These are phyloP conservation scores for Gynochthodes officinalis DNA, from an alignment of 257 asterid species.

Conservation along the genomic window DNA sequence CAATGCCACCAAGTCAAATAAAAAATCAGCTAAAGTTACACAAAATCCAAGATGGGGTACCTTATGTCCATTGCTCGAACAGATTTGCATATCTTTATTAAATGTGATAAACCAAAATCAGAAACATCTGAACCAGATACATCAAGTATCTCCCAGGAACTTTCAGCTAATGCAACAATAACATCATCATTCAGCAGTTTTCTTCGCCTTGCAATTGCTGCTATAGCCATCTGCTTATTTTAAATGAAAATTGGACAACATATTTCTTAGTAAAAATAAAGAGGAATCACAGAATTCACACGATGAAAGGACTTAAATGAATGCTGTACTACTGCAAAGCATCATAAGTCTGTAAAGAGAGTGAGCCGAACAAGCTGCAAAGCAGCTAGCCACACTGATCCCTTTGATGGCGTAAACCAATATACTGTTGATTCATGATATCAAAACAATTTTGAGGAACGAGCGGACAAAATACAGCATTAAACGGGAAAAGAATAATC, in stretches of 20 bases:
- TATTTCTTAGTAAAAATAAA: background rate
- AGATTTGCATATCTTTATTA: slow-evolving; percentile 48
- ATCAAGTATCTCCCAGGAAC: slow-evolving; percentile 78
- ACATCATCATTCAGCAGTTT: slow-evolving; percentile 68
- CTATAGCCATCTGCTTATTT: slow-evolving; percentile 52
- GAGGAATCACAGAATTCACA: background rate
- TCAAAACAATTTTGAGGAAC: background rate
- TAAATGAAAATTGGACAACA: background rate
- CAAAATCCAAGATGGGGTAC: slow-evolving; percentile 30
- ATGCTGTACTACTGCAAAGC: background rate
- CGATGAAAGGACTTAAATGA: background rate
- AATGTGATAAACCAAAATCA: slow-evolving; percentile 62
- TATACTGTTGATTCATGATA: background rate
- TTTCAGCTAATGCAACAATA: slow-evolving; percentile 65
- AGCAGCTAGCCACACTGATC: background rate
- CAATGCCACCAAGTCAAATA: background rate
- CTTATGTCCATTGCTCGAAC: slow-evolving; percentile 79
- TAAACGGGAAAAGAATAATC: background rate
- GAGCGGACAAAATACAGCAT: too few species aligned
- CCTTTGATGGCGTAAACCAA: background rate
- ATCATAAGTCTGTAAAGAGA: background rate
- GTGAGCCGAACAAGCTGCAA: background rate
- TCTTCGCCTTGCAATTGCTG: slow-evolving; percentile 88
- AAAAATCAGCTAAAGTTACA: background rate
- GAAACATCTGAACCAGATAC: slow-evolving; percentile 75